Conservation (phyloP, 2,329 filamentous ascomycete species). For the Teratosphaeria viscida region DNA sequence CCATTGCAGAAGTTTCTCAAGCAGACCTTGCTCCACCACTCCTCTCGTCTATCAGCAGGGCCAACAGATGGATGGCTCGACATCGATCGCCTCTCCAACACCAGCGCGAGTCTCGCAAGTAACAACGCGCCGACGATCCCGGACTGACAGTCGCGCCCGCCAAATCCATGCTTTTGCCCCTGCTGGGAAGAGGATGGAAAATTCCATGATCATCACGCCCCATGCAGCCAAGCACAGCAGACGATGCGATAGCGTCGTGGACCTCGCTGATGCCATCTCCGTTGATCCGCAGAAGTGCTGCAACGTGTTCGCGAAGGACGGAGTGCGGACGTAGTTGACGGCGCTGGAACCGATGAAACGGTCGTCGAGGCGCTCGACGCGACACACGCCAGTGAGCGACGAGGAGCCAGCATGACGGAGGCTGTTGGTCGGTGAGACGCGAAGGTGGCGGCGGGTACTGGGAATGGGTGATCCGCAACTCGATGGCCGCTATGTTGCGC, state of each 20-base stretch:
- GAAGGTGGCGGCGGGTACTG: neutral
- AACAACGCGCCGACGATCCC: neutral
- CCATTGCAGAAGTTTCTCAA: no score
- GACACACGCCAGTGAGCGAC: neutral
- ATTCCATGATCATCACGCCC: no score
- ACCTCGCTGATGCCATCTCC: no score
- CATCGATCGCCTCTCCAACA: no score
- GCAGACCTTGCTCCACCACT: no score
- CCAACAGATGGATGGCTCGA: no score
- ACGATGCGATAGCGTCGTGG: no score
- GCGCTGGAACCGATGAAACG: neutral
- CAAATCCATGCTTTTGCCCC: neutral
- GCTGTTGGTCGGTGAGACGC: neutral
- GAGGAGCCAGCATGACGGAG: neutral
- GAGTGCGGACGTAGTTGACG: neutral
- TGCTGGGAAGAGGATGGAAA: neutral
- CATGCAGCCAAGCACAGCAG: no score
- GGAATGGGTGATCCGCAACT: neutral
- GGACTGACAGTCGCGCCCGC: neutral
- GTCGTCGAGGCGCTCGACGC: neutral
- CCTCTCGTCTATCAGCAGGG: no score
- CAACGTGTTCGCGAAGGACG: no score
- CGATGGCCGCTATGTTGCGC: neutral
- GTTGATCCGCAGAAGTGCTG: no score
- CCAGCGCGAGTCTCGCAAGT: neutral